Percentiles rank a stretch among this genome's conserved stretches.
Conservation (phyloP, 306 rosid species). For the Styphnolobium japonicum region DNA sequence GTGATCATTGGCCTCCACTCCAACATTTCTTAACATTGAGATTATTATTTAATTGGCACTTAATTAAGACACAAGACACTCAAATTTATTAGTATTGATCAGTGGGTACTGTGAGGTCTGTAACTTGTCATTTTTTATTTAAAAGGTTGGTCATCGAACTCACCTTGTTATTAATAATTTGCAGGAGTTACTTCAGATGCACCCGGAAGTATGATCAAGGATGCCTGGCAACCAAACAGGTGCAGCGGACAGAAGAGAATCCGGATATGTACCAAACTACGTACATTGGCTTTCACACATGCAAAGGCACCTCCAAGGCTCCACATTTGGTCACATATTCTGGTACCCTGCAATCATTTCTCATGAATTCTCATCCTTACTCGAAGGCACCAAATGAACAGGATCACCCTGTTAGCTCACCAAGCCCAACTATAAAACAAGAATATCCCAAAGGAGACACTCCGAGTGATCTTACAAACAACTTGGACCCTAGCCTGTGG, state of each 20-base stretch:
- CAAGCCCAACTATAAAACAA: constrained; percentile 21
- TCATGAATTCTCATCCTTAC: background rate
- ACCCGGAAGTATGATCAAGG: constrained; percentile 54
- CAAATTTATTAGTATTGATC: no score
- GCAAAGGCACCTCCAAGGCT: constrained; percentile 29
- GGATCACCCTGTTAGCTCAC: background rate
- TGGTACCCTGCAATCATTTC: background rate
- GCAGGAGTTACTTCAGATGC: constrained; percentile 75
- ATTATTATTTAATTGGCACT: no score
- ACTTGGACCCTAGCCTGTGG: constrained; percentile 37
- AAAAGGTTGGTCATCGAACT: background rate
- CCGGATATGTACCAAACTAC: constrained; percentile 47
- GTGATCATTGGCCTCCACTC: no score
- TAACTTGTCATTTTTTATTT: background rate
- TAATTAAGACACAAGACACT: no score
- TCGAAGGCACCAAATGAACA: background rate
- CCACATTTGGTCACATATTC: constrained; percentile 30
- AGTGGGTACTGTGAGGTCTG: no score
- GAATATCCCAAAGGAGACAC: constrained; percentile 28
- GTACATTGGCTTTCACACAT: constrained; percentile 70
- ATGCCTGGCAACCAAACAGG: constrained; percentile 60
- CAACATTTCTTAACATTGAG: no score
- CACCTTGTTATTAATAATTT: background rate
- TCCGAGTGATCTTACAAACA: constrained; percentile 6
- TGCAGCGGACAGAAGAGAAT: constrained; percentile 42